Percentiles rank a stretch among this genome's conserved stretches.
Conservation (phyloP, 805 yeast species). For the Yarrowia porcina region DNA sequence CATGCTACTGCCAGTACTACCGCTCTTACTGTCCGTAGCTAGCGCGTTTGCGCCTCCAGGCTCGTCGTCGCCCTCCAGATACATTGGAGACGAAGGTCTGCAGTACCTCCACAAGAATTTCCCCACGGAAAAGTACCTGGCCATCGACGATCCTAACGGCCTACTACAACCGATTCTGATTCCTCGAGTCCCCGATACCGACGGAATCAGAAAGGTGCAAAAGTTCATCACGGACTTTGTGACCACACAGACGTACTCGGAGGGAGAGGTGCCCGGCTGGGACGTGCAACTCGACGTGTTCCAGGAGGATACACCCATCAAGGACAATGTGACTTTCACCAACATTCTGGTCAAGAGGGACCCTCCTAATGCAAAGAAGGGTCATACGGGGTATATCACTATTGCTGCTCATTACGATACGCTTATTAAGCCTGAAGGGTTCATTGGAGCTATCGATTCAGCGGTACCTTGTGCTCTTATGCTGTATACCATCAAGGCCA, state of each 20-base stretch:
- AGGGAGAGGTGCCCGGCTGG: conserved; percentile 31
- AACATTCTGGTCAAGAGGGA: conserved; percentile 37
- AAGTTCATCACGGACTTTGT: conserved; percentile 36
- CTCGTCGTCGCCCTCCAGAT: conserved; percentile 10
- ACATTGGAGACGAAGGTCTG: conserved; percentile 9
- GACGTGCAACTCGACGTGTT: conserved; percentile 35
- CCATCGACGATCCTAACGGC: conserved; percentile 29
- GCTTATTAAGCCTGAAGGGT: conserved; percentile 49
- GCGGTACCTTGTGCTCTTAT: conserved; percentile 57
- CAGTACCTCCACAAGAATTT: conserved; percentile 19
- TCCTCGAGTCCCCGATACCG: conserved; percentile 45
- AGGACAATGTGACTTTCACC: conserved; percentile 37
- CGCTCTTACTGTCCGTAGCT: neutral
- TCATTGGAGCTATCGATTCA: conserved; percentile 59
- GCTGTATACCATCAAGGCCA: conserved; percentile 44
- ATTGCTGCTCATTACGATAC: conserved; percentile 59
- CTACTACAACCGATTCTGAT: conserved; percentile 36
- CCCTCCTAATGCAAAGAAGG: conserved; percentile 30
- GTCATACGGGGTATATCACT: conserved; percentile 33
- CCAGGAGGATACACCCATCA: conserved; percentile 41
- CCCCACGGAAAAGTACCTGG: conserved; percentile 29
- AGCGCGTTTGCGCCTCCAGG: conserved; percentile 21
- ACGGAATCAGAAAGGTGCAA: conserved; percentile 42
- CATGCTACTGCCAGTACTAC: conserved; percentile 5
- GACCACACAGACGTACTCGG: conserved; percentile 20